phyloP scores from a whole-genome alignment of 2,329 filamentous ascomycete species.

The Trichoderma oligosporum region DNA sequence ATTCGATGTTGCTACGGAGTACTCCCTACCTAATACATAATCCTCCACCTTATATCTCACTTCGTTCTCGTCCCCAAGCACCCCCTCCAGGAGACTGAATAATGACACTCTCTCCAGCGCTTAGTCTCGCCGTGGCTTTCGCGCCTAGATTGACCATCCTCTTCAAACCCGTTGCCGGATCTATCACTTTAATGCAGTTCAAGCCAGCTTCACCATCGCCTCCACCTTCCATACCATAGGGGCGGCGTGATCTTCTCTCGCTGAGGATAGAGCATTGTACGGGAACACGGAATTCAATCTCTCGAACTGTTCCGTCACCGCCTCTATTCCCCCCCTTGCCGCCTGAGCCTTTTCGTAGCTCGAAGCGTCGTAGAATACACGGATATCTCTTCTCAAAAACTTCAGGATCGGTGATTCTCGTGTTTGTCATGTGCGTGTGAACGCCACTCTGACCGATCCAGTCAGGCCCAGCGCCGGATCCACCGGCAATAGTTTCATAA shows the following conservation, averaged over 20 bases:
- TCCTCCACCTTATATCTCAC: not conserved
- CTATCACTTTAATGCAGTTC: slow-evolving; percentile 42
- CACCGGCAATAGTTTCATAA: slow-evolving; percentile 81
- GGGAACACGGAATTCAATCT: slow-evolving; percentile 76
- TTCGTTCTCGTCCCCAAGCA: slow-evolving; percentile 47
- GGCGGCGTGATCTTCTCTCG: slow-evolving; percentile 67
- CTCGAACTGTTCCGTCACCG: slow-evolving; percentile 71
- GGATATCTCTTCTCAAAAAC: slow-evolving; percentile 75
- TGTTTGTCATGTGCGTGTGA: slow-evolving; percentile 86
- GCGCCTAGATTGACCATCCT: slow-evolving; percentile 53
- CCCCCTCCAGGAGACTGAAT: slow-evolving; percentile 61
- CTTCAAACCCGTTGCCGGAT: slow-evolving; percentile 22
- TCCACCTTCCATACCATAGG: slow-evolving; percentile 71
- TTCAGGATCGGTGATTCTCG: slow-evolving; percentile 75
- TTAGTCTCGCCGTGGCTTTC: slow-evolving; percentile 57
- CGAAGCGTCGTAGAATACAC: slow-evolving; percentile 62
- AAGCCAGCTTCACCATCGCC: slow-evolving; percentile 63
- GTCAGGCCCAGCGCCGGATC: slow-evolving; percentile 65
- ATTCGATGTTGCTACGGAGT: not conserved
- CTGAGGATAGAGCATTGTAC: slow-evolving; percentile 76
- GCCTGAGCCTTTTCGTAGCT: slow-evolving; percentile 54
- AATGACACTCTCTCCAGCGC: slow-evolving; percentile 57
- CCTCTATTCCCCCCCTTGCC: slow-evolving; percentile 61
- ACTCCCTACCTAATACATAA: too few species aligned
- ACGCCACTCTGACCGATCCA: slow-evolving; percentile 74